Evolutionary conservation across 768 basidiomycete genomes (phyloP).

Genomic region (Chiua virens): DNA sequence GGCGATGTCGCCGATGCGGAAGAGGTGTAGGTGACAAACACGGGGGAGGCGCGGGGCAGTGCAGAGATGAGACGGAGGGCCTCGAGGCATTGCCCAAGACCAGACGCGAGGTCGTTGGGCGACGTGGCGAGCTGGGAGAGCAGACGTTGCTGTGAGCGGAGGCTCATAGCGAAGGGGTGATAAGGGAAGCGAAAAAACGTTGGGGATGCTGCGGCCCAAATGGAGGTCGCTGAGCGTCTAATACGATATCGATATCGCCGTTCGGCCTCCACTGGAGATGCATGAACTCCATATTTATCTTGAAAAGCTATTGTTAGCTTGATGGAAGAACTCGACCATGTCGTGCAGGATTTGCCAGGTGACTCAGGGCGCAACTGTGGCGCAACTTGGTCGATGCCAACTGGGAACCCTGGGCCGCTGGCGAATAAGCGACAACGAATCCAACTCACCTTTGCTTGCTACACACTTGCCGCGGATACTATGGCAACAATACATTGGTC

Average conservation of each 20-base stretch:
- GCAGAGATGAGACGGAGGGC: conserved; percentile 32
- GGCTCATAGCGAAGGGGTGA: conserved; percentile 12
- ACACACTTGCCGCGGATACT: no score
- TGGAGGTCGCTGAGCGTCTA: neutral
- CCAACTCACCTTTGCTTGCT: no score
- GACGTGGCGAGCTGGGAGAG: conserved; percentile 32
- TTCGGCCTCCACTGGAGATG: no score
- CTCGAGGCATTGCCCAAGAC: conserved; percentile 34
- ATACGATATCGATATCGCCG: neutral
- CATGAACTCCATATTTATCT: no score
- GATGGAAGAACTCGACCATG: no score
- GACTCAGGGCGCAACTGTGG: no score
- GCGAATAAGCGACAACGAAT: no score
- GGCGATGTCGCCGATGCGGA: conserved; percentile 16
- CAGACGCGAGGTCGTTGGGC: conserved; percentile 33
- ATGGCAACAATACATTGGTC: no score
- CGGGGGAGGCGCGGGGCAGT: conserved; percentile 28
- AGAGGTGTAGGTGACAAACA: conserved; percentile 25
- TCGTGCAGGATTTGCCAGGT: no score
- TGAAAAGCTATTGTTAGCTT: no score
- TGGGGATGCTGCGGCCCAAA: neutral
- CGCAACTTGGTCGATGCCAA: no score
- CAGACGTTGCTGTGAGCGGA: conserved; percentile 29
- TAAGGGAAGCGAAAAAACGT: neutral
- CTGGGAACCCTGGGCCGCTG: no score